Conservation (phyloP, 1,284 basidiomycete genomes). For the Violaceomyces palustris region DNA sequence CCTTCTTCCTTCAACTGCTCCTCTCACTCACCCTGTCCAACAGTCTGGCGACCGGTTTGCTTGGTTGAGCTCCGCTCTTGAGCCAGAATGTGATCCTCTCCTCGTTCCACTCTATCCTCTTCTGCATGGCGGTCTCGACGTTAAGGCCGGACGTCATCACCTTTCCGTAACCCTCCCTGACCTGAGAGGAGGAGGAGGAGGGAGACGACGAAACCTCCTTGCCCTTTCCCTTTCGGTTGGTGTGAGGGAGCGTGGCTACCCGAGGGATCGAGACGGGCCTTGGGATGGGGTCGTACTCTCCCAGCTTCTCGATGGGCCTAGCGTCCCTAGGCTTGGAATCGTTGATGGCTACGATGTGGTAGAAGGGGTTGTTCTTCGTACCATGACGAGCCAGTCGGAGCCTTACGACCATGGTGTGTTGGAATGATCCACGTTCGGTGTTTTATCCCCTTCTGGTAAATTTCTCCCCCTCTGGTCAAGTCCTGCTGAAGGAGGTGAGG, state of each 20-base stretch:
- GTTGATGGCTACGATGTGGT: constrained; percentile 83
- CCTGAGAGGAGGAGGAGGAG: neutral
- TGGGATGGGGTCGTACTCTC: constrained; percentile 72
- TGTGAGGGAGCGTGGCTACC: constrained; percentile 1
- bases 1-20: too few relatives aligned
- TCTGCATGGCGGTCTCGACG: constrained; percentile 55
- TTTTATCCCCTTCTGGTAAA: too few relatives aligned
- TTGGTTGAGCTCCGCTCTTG: constrained; percentile 74
- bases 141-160: constrained; percentile 34
- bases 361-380: constrained; percentile 69
- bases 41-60: constrained; percentile 69
- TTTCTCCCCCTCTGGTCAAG: too few relatives aligned
- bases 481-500: too few relatives aligned
- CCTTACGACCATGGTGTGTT: constrained; percentile 68
- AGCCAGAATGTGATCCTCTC: constrained; percentile 88
- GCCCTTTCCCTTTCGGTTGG: neutral
- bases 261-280: constrained; percentile 9
- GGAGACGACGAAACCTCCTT: constrained; percentile 5
- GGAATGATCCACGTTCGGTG: neutral
- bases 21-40: constrained; percentile 76
- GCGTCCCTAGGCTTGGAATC: constrained; percentile 71
- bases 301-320: constrained; percentile 83
- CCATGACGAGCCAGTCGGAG: constrained; percentile 83
- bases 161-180: constrained; percentile 22
- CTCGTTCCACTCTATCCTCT: constrained; percentile 82